A percentile compares a stretch with the other conserved stretches of the same genome.
Conservation (phyloP, 371 early-diverging fungal species). For the Saksenaea vasiformis region DNA sequence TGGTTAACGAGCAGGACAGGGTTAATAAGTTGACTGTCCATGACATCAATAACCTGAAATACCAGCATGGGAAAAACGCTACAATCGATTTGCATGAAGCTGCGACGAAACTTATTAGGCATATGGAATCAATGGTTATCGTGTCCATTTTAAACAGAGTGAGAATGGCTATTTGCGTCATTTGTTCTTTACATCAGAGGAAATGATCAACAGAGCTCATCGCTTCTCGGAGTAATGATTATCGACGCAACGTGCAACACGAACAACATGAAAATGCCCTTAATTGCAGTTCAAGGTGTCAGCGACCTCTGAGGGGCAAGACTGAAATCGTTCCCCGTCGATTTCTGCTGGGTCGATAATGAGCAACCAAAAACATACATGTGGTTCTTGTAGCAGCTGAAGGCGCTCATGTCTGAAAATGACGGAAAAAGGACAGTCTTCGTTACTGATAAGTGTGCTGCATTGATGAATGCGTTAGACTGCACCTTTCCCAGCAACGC, state of each 20-base stretch:
- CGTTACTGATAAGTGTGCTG: constrained; percentile 6
- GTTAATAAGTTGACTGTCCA: not conserved
- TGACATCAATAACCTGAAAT: not conserved
- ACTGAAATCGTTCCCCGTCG: constrained; percentile 10
- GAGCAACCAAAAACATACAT: constrained; percentile 3
- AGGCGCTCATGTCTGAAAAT: too few relatives aligned
- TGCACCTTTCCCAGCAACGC: not conserved
- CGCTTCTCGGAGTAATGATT: not conserved
- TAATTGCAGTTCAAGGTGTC: not conserved
- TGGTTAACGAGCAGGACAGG: not conserved
- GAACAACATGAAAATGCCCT: constrained; percentile 5
- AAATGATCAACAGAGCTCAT: not conserved
- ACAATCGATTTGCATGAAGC: not conserved
- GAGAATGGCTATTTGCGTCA: too few relatives aligned
- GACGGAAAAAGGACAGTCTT: not conserved
- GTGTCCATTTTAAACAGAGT: not conserved
- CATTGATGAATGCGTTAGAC: constrained; percentile 2
- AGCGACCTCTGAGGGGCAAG: not conserved
- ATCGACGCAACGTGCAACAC: constrained; percentile 18
- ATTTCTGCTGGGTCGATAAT: constrained; percentile 5
- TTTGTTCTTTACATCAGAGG: not conserved
- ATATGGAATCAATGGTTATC: not conserved
- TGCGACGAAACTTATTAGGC: not conserved
- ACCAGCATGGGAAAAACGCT: too few relatives aligned
- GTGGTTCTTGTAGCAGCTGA: not conserved